Percentiles rank a stretch among this genome's conserved stretches.
These are phyloP conservation scores for Syzygium oleosum DNA, from an alignment of 345 rosid genomes.

Conservation along the genomic window DNA sequence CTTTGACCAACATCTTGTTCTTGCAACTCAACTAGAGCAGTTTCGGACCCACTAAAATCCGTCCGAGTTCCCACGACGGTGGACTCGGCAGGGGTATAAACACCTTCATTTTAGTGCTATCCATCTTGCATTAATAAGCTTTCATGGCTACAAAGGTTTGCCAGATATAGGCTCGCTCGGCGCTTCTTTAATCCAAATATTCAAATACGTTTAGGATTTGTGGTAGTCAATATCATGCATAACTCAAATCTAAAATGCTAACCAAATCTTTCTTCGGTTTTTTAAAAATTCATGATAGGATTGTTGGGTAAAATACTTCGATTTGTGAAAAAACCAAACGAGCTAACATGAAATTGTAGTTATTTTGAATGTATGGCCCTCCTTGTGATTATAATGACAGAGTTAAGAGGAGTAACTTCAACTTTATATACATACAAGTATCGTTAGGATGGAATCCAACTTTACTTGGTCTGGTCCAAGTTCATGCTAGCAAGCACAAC, in stretches of 20 bases:
- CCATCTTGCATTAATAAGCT: neutral
- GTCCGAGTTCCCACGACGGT: too few relatives aligned
- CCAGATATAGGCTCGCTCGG: neutral
- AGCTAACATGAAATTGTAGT: neutral
- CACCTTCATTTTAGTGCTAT: neutral
- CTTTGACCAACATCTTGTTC: slow-evolving; percentile 17
- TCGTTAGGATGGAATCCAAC: neutral
- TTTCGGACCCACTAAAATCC: too few relatives aligned
- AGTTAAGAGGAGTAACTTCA: neutral
- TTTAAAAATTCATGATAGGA: neutral
- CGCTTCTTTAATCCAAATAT: too few relatives aligned
- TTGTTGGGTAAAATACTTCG: too few relatives aligned
- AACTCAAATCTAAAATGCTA: too few relatives aligned
- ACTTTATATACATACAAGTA: too few relatives aligned
- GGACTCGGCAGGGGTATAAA: neutral
- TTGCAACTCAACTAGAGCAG: too few relatives aligned
- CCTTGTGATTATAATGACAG: neutral
- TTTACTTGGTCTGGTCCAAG: neutral
- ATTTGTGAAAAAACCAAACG: neutral
- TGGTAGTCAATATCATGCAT: too few relatives aligned
- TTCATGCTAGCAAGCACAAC: neutral
- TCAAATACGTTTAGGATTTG: too few relatives aligned
- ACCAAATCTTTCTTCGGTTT: too few relatives aligned
- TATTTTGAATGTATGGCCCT: neutral
- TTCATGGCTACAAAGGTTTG: neutral